Evolutionary conservation across 352 stramenopile genomes (phyloP).

Genomic region (Phytophthora kernoviae): DNA sequence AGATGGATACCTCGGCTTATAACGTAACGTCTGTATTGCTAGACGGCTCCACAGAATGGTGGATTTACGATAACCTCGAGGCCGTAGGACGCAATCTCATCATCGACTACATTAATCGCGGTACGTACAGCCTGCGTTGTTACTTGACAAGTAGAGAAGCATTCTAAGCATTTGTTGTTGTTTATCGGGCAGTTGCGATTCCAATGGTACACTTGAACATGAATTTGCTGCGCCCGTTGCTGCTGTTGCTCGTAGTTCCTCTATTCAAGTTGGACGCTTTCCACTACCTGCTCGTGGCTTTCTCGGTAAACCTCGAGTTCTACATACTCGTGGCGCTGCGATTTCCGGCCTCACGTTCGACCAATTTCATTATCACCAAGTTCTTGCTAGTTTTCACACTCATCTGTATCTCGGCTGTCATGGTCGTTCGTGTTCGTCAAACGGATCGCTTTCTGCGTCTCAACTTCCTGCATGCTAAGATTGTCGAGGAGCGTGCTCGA

Average conservation of each 20-base stretch:
- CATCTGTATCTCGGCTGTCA: conserved; percentile 51
- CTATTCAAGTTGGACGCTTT: conserved; percentile 80
- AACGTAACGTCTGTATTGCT: conserved; percentile 34
- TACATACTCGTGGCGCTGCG: conserved; percentile 62
- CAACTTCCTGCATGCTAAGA: conserved; percentile 79
- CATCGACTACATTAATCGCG: conserved; percentile 52
- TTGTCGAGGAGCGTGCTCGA: conserved; percentile 67
- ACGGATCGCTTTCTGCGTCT: conserved; percentile 75
- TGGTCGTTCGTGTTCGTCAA: conserved; percentile 72
- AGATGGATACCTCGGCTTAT: neutral
- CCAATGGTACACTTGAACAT: conserved; percentile 73
- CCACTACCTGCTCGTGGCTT: conserved; percentile 69
- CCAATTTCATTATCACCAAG: conserved; percentile 74
- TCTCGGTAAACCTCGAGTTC: conserved; percentile 71
- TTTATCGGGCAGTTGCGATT: conserved; percentile 49
- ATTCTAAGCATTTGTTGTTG: neutral
- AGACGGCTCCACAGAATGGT: conserved; percentile 44
- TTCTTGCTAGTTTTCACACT: conserved; percentile 75
- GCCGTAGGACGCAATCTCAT: conserved; percentile 51
- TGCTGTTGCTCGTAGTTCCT: conserved; percentile 64
- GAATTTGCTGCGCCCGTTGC: conserved; percentile 64
- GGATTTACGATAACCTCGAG: conserved; percentile 67
- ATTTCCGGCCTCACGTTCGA: conserved; percentile 62
- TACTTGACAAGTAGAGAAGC: neutral
- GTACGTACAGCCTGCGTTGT: conserved; percentile 19